Evolutionary conservation across 352 stramenopile genomes (phyloP).

Genomic region (Phytophthora colocasiae): DNA sequence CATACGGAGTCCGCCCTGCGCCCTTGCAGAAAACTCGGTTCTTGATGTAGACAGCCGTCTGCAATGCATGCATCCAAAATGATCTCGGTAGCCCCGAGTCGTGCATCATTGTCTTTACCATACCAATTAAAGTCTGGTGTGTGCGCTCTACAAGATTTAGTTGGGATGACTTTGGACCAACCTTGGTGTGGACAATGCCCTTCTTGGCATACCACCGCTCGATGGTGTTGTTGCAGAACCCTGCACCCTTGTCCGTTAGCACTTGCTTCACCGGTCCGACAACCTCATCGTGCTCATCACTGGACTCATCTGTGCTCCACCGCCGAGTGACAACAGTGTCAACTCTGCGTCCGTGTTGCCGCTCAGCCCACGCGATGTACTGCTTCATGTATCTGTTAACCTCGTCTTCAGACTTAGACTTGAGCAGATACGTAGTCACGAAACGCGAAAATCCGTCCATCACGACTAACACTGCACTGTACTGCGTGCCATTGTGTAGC

Average conservation of each 20-base stretch:
- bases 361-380: slow-evolving; percentile 1
- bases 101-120: slow-evolving; percentile 25
- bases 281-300: not conserved
- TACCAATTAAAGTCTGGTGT: slow-evolving; percentile 13
- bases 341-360: not conserved
- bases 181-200: slow-evolving; percentile 5
- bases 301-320: not conserved
- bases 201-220: slow-evolving; percentile 1
- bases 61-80: slow-evolving; percentile 10
- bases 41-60: slow-evolving; percentile 21
- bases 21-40: slow-evolving; percentile 15
- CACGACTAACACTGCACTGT: slow-evolving; percentile 3
- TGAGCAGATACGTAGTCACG: slow-evolving; percentile 10
- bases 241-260: slow-evolving; percentile 17
- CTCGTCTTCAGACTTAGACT: slow-evolving; percentile 5
- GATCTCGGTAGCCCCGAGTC: slow-evolving; percentile 13
- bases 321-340: not conserved
- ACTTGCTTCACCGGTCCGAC: not conserved
- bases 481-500: slow-evolving; percentile 7
- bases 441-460: slow-evolving; percentile 22
- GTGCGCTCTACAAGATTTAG: slow-evolving; percentile 8
- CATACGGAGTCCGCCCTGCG: slow-evolving; percentile 1
- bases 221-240: slow-evolving; percentile 17
- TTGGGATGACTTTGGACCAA: slow-evolving; percentile 7
- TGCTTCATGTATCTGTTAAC: slow-evolving; percentile 8